Evolutionary conservation across 2,329 filamentous ascomycete genomes (phyloP), one percentile per base, ranked within the genome.

Genomic region (Mycosphaerella arachidis): DNA sequence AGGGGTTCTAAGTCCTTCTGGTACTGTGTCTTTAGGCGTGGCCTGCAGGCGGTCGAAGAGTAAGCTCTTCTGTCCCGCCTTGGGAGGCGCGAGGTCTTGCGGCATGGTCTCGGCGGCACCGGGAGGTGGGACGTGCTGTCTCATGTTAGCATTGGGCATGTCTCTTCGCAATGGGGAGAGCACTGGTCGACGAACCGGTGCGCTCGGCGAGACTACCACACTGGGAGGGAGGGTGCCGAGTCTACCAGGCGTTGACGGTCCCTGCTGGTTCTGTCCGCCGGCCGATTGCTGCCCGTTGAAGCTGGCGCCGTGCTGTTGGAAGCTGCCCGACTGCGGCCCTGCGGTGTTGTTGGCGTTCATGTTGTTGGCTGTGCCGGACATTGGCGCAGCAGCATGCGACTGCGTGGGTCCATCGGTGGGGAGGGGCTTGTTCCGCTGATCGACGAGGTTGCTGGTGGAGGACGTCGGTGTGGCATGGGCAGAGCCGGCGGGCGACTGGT

Each of bases 91-190:
- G 60, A 99, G 86, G 74, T 99, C 94, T 72, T 95, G 91, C 55
- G 94, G 94, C 93, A 99, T 97, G 6, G 93, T 97, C 79, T 99
- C 94, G 65, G 92, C 89, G 59, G 92, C 89, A 67, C 94, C 94
- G 52, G 94, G 94, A 63, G 92, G 92, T 54, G 94, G 92, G 48
- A 94, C 81, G 78, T 99, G 94, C 92, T 94, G 57, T 62, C 62
- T 70, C 37, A 24, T 46, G 40, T 63, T 57, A 57, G 57, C 56
- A 62, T 64, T 20, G 55, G 20, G 31, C 46, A 37, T 46, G 18
- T 27, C 27, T 18, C 20, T 43, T 30, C 29, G 45, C 24, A 12
- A 30, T 48, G n/a, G 29, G 50, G 43, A 24, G 27, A 54, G 50
- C 43, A 55, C 48, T 60, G 56, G 57, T 66, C 40, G 24, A 79